Conservation (phyloP, 768 basidiomycete species). For the Xerocomellus chrysenteron region DNA sequence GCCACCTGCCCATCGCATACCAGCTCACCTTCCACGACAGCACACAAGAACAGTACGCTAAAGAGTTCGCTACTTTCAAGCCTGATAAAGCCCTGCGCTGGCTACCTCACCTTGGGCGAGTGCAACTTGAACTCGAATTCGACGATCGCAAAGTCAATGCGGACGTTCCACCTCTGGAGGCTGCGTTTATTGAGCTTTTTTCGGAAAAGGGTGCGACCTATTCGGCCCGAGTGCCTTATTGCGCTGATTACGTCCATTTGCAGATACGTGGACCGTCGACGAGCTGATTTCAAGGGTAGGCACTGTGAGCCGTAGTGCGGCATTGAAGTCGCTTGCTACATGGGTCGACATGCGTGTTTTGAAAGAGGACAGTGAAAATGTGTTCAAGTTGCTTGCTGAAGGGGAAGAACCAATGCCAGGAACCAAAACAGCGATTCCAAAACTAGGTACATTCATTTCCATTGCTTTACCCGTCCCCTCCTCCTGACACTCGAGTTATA, state of each 20-base stretch:
- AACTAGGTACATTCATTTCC: conserved; percentile 21
- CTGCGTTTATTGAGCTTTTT: conserved; percentile 87
- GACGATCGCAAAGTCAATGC: conserved; percentile 74
- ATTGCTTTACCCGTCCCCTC: neutral
- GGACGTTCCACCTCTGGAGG: conserved; percentile 85
- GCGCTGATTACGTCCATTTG: neutral
- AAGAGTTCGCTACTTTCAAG: conserved; percentile 79
- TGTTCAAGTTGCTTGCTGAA: conserved; percentile 65
- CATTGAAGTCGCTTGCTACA: conserved; percentile 72
- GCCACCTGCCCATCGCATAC: neutral
- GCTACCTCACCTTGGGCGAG: conserved; percentile 86
- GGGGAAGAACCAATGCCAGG: conserved; percentile 45
- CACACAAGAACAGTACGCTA: conserved; percentile 72
- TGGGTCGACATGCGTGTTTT: conserved; percentile 86
- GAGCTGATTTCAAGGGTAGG: conserved; percentile 67
- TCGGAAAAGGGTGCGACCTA: conserved; percentile 55
- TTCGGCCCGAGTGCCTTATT: neutral
- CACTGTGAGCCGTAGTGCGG: conserved; percentile 58
- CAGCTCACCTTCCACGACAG: conserved; percentile 37
- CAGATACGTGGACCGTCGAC: conserved; percentile 70
- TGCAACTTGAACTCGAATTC: conserved; percentile 77
- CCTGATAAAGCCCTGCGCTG: conserved; percentile 91
- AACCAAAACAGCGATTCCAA: conserved; percentile 19
- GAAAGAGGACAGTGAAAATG: conserved; percentile 59
- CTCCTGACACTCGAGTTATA: neutral